These are phyloP conservation scores for Crithidia expoeki DNA, from an alignment of 208 protist species.

Conservation along the genomic window DNA sequence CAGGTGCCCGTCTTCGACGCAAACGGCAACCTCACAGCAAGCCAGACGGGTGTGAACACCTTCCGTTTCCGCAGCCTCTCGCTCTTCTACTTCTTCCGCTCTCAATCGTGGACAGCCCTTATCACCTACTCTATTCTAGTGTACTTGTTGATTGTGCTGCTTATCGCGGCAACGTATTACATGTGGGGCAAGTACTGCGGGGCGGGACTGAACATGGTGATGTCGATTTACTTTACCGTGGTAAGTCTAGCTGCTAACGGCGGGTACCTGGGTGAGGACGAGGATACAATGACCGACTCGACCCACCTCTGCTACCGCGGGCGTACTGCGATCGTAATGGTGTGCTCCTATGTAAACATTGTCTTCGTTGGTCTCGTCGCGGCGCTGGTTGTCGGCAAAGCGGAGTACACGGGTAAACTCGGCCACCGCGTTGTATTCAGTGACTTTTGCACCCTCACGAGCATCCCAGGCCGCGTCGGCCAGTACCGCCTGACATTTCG, in stretches of 20 bases:
- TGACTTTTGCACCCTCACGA: conserved; percentile 73
- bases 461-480: conserved; percentile 43
- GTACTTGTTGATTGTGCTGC: conserved; percentile 66
- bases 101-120: conserved; percentile 58
- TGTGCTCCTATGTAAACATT: conserved; percentile 82
- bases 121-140: conserved; percentile 63
- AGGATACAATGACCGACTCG: conserved; percentile 62
- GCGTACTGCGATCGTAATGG: conserved; percentile 76
- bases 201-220: conserved; percentile 43
- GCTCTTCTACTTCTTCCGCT: conserved; percentile 72
- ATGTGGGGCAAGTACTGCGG: conserved; percentile 65
- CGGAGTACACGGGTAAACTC: conserved; percentile 64
- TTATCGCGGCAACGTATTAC: conserved; percentile 60
- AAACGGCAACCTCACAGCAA: conserved; percentile 59
- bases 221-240: conserved; percentile 79
- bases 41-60: conserved; percentile 65
- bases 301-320: conserved; percentile 69
- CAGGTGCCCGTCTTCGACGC: conserved; percentile 75
- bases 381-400: conserved; percentile 84
- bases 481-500: conserved; percentile 71
- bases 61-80: conserved; percentile 74
- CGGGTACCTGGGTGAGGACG: conserved; percentile 82
- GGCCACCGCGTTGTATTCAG: conserved; percentile 83
- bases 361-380: conserved; percentile 86
- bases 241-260: conserved; percentile 87